Conservation (phyloP, 257 asterid species). For the Fraxinus anomala region DNA sequence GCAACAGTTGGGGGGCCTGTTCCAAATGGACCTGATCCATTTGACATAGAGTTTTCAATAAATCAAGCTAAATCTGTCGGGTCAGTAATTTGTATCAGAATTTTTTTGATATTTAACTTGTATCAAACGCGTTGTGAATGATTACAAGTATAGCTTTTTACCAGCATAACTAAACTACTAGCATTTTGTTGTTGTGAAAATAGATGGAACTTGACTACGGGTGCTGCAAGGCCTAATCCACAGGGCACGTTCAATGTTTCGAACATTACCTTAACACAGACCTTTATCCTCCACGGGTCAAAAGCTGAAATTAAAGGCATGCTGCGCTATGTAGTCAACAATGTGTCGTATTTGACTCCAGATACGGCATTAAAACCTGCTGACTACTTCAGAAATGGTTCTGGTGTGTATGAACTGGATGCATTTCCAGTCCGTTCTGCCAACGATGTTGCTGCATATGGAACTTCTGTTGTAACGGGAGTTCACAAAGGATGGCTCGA, state of each 20-base stretch:
- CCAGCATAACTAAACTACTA: not conserved
- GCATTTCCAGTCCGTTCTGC: constrained; percentile 39
- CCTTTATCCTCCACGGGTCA: constrained; percentile 54
- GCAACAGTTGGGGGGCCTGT: constrained; percentile 48
- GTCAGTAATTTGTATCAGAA: constrained; percentile 26
- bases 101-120: not conserved
- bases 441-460: constrained; percentile 26
- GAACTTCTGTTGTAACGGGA: constrained; percentile 60
- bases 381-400: constrained; percentile 52
- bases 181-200: not conserved
- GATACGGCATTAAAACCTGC: constrained; percentile 60
- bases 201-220: constrained; percentile 67
- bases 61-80: constrained; percentile 58
- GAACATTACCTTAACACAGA: constrained; percentile 62
- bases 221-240: constrained; percentile 72
- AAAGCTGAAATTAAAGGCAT: not conserved
- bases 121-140: not conserved
- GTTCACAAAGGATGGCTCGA: constrained; percentile 69
- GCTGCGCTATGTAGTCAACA: constrained; percentile 47
- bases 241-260: constrained; percentile 75
- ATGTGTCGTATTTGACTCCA: constrained; percentile 50
- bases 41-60: constrained; percentile 48
- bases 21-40: constrained; percentile 62
- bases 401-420: constrained; percentile 60
- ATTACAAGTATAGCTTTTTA: too few species aligned